Evolutionary conservation across 2,329 filamentous ascomycete genomes (phyloP), one percentile per base, ranked within the genome.

Genomic region (Metarhizium album): DNA sequence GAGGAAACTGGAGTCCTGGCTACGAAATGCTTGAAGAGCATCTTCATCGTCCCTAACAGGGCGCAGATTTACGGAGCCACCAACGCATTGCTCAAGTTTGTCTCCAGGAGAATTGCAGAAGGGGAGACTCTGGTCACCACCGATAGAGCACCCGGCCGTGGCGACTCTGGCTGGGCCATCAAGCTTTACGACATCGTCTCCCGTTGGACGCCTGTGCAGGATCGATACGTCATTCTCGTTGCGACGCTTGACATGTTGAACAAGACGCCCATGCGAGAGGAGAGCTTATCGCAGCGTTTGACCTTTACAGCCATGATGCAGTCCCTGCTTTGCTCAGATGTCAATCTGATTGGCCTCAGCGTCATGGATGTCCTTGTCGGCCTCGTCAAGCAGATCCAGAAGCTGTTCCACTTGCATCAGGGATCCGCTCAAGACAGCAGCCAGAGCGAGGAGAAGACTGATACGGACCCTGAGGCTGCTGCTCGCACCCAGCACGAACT

Each of bases 261-360:
- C 3, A 76, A 79, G 51, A 82, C 79, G 43, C 80, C 83, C 1
- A 74, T 90, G 35, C 76, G 76, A 5, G 86, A 90, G 60, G 81
- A 84, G 9, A 82, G 82, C 42, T 67, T 96, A 33, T 76, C 81
- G 43, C 82, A 86, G 50, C 87, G 95, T 60, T 73, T 90, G 49
- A 80, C 85, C 4, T 73, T 95, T 53, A 80, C 86, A 1, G 83
- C 83, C 42, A 82, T 96, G 68, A 82, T 96, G 53, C 83, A 87
- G 54, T 87, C 86, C 55, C 75, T 97, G 9, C 73, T 98, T 45
- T 84, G 86, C 48, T 96, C 91, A 0, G 83, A 91, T 42, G 83
- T 95, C 62, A 97, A 96, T 67, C 76, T 97, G 62, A 96, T 98
- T 54, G 93, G 93, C 1, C 74, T 98, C 45, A 96, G 90, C 64